Conservation (phyloP, 129 eudicot genomes). For the Flaveria linearis region DNA sequence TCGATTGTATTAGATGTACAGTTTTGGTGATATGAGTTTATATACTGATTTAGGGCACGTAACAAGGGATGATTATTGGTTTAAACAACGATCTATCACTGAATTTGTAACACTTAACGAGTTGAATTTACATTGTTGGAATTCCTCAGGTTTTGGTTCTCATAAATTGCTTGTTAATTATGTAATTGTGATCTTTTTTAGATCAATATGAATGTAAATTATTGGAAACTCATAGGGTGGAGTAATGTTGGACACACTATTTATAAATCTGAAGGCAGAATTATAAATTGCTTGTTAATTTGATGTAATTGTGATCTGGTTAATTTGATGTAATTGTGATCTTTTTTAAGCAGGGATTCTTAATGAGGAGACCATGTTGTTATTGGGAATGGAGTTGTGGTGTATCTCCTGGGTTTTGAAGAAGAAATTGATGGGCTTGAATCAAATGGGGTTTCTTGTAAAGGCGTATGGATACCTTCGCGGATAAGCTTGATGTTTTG, state of each 20-base stretch:
- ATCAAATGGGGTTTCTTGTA: slow-evolving; percentile 75
- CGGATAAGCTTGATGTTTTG: slow-evolving; percentile 78
- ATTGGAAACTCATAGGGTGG: too few relatives aligned
- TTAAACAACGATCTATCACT: neutral
- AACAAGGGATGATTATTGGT: too few relatives aligned
- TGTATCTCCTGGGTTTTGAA: slow-evolving; percentile 79
- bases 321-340: too few relatives aligned
- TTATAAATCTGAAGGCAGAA: too few relatives aligned
- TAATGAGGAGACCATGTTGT: slow-evolving; percentile 75
- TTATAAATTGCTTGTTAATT: neutral
- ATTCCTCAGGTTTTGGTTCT: neutral
- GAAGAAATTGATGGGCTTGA: slow-evolving; percentile 88
- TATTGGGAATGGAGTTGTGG: too few relatives aligned
- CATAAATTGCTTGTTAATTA: too few relatives aligned
- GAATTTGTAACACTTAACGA: neutral
- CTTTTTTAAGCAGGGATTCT: slow-evolving; percentile 62
- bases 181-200: too few relatives aligned
- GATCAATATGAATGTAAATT: too few relatives aligned
- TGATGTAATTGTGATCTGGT: too few relatives aligned
- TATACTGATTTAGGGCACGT: too few relatives aligned
- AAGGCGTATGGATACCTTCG: slow-evolving; percentile 92
- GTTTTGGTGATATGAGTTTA: too few relatives aligned
- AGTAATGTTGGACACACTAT: too few relatives aligned
- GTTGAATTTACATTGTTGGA: neutral
- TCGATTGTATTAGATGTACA: neutral